phyloP scores from a whole-genome alignment of 1,284 basidiomycete species.

The Cryptococcus wingfieldii region DNA sequence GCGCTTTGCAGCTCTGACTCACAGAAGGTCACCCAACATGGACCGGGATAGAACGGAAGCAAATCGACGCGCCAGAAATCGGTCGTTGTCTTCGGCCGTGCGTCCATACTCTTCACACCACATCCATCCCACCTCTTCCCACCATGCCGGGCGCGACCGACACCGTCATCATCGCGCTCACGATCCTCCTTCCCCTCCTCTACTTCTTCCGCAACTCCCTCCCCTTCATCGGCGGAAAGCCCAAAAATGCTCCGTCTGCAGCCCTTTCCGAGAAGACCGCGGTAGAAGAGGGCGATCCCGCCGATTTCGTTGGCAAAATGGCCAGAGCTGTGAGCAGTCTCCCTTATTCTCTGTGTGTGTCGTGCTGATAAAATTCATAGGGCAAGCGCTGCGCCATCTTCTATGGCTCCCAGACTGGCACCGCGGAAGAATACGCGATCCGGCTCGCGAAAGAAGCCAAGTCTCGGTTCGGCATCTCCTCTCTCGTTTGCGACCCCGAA shows the following conservation, averaged over 20 bases:
- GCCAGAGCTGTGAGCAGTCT: conserved; percentile 67
- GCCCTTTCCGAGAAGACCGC: conserved; percentile 25
- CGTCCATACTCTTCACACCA: background rate
- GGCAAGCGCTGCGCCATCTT: conserved; percentile 94
- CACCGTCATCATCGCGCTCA: conserved; percentile 36
- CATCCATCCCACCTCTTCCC: background rate
- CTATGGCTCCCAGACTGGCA: conserved; percentile 94
- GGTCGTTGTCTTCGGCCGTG: background rate
- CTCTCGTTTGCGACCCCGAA: conserved; percentile 90
- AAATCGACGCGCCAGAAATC: background rate
- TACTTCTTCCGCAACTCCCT: conserved; percentile 44
- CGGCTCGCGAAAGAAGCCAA: conserved; percentile 92
- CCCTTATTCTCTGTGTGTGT: background rate
- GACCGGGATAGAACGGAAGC: background rate
- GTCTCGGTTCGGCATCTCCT: conserved; percentile 84
- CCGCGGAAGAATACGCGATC: conserved; percentile 92
- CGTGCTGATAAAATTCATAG: conserved; percentile 48
- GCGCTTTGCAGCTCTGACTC: background rate
- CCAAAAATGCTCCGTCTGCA: conserved; percentile 2
- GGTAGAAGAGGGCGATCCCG: conserved; percentile 70
- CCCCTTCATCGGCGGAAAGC: conserved; percentile 41
- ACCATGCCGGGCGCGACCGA: conserved; percentile 43
- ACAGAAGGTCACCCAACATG: background rate
- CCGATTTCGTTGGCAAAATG: conserved; percentile 88
- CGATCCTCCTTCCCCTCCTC: conserved; percentile 40